Evolutionary conservation across 257 asterid genomes (phyloP).

Genomic region (Asclepias syriaca): DNA sequence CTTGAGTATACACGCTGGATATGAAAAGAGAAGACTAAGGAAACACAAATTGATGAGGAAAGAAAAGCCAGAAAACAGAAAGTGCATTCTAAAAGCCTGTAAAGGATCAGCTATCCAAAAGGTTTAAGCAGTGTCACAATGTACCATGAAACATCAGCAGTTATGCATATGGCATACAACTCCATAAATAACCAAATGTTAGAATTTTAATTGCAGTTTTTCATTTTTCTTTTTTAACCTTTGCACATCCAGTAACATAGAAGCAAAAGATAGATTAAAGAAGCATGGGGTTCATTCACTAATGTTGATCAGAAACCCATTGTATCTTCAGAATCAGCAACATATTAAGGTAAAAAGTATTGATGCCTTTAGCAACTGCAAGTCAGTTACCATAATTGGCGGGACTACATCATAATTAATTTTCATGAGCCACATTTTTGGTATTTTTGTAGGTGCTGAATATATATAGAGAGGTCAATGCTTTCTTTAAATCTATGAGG

Average conservation of each 20-base stretch:
- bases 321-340: not conserved
- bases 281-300: not conserved
- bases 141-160: not conserved
- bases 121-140: not conserved
- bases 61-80: conserved; percentile 3
- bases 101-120: not conserved
- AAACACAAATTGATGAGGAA: conserved; percentile 12
- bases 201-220: not conserved
- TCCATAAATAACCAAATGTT: not conserved
- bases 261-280: not conserved
- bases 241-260: not conserved
- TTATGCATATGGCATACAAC: not conserved
- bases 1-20: conserved; percentile 70
- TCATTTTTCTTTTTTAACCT: not conserved
- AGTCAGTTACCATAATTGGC: not conserved
- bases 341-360: not conserved
- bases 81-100: not conserved
- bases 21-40: conserved; percentile 19
- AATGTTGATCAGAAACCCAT: not conserved
- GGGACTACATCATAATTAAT: not conserved
- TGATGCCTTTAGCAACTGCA: not conserved
- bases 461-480: not conserved
- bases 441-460: not conserved
- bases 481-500: not conserved
- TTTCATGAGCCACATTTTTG: not conserved